Percentiles rank a stretch among this genome's conserved stretches.
Evolutionary conservation across 148 eudicot species (phyloP).

Genomic region (Bassia scoparia): DNA sequence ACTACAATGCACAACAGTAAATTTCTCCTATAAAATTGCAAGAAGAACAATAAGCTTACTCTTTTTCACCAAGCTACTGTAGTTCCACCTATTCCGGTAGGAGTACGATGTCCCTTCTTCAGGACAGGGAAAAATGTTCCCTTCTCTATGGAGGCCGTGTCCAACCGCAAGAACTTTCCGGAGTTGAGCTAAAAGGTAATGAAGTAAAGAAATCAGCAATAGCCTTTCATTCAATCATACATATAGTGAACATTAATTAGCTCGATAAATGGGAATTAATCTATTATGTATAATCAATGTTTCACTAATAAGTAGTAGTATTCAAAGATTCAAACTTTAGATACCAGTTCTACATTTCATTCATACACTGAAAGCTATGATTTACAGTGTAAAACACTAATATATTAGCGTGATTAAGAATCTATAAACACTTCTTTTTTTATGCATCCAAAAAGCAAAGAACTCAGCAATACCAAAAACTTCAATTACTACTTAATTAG

Average conservation of each 20-base stretch:
- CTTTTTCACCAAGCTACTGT: constrained; percentile 81
- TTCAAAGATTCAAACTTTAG: no score
- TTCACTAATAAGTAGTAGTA: no score
- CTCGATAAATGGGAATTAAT: neutral
- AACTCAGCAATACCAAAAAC: neutral
- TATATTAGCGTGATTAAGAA: no score
- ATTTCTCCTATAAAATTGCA: neutral
- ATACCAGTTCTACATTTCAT: no score
- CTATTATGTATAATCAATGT: no score
- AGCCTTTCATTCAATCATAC: neutral
- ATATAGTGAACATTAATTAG: neutral
- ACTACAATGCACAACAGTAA: no score
- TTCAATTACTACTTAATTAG: no score
- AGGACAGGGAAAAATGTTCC: constrained; percentile 60
- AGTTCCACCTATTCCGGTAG: constrained; percentile 88
- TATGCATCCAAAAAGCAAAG: neutral
- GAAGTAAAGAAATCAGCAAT: no score
- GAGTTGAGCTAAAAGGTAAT: constrained; percentile 81
- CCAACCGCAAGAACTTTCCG: constrained; percentile 76
- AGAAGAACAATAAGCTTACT: constrained; percentile 34
- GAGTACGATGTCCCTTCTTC: constrained; percentile 76
- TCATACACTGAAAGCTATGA: neutral
- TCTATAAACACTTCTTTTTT: no score
- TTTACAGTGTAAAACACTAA: no score
- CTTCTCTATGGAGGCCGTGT: constrained; percentile 50